Base-by-base conservation (phyloP, 805 yeast species). In the Candida piceae region DNA sequence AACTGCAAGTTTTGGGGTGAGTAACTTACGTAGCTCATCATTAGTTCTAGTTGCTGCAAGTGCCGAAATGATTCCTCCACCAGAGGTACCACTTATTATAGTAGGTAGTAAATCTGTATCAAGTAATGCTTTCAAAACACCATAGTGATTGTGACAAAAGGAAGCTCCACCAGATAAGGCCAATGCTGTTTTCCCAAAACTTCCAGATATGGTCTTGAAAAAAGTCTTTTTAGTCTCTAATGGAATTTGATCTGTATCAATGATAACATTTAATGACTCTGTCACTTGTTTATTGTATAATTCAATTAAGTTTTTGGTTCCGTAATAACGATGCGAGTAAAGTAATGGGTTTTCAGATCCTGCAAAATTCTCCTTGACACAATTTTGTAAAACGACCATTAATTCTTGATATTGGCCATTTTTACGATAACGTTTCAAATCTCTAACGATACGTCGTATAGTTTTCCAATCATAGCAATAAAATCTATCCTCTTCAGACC, bases 141-240 rank as follows among this genome's bases (percentile, higher is more conserved):
- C 94, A 58, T 82, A 79, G 57, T 84, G 94, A 22, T 79, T 76
- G 47, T 81, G 80, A 1, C 89, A 76, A 56, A 84, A 84, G 21
- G 84, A 74, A 1, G 88, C 94, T 17, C 93, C 94, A 4, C 94
- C 93, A 38, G 83, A 74, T 19, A 84, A 64, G 44, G 86, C 78
- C 12, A 84, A 61, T 0, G 90, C 88, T 0, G 87, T 67, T 40
- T 73, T 74, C 7, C 94, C 94, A 53, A 73, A 79, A 53, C 81
- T 81, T 51, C 74, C 73, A 57, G 70, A 71, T 19, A 79, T 66
- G 8, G 71, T 69, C 35, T 70, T 67, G 62, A 84, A 80, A 40
- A 83, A 70, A 6, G 60, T 53, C 16, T 69, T 60, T 53, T 79
- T 81, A 1, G 66, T 57, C 0, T 55, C 62, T 3, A 50, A 35